Evolutionary conservation across 108 stramenopile genomes (phyloP).

Genomic region (Cyclotella distinguenda): DNA sequence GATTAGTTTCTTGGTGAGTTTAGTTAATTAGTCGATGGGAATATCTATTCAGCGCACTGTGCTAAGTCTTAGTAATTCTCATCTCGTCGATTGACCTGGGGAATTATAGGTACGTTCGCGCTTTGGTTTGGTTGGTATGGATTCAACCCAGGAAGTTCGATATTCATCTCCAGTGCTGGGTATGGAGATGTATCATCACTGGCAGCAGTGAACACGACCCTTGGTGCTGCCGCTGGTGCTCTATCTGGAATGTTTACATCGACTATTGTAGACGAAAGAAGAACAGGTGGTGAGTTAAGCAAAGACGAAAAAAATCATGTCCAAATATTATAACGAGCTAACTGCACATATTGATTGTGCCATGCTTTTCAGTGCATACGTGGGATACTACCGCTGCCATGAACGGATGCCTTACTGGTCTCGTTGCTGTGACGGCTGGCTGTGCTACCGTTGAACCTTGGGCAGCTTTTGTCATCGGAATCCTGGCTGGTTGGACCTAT

Average conservation of each 20-base stretch:
- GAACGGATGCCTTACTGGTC: slow-evolving; percentile 67
- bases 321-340: not conserved
- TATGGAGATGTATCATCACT: slow-evolving; percentile 59
- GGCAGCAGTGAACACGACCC: slow-evolving; percentile 78
- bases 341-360: not conserved
- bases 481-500: slow-evolving; percentile 64
- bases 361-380: slow-evolving; percentile 4
- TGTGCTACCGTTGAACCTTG: slow-evolving; percentile 71
- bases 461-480: slow-evolving; percentile 76
- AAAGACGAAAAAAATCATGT: not conserved
- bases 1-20: slow-evolving; percentile 12
- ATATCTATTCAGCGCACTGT: too few relatives aligned
- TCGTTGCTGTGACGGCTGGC: slow-evolving; percentile 74
- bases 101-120: slow-evolving; percentile 76
- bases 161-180: slow-evolving; percentile 39
- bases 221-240: slow-evolving; percentile 55
- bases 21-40: too few relatives aligned
- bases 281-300: slow-evolving; percentile 24
- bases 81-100: slow-evolving; percentile 1
- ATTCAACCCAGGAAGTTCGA: slow-evolving; percentile 89
- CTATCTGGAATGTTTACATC: slow-evolving; percentile 67
- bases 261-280: slow-evolving; percentile 46
- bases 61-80: too few relatives aligned
- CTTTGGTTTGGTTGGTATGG: slow-evolving; percentile 91
- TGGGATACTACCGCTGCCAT: slow-evolving; percentile 60